Conservation (phyloP, 495 filamentous ascomycete genomes). For the Podospora anserina region DNA sequence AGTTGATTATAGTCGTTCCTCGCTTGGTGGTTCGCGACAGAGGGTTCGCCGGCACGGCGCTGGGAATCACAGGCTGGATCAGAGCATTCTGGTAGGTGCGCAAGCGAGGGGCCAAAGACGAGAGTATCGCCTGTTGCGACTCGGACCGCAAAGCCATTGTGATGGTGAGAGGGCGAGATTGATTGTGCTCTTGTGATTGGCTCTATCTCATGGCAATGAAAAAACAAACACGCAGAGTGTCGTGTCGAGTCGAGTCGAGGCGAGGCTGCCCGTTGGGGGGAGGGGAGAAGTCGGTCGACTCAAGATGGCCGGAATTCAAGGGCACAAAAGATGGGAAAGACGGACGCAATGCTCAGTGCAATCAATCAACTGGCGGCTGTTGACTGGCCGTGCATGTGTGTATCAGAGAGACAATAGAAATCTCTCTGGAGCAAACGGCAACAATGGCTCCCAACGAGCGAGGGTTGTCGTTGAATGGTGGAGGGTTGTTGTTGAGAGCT, state of each 20-base stretch:
- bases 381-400: no score
- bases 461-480: background rate
- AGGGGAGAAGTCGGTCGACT: background rate
- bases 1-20: constrained; percentile 93
- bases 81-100: constrained; percentile 91
- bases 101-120: constrained; percentile 87
- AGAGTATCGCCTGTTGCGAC: constrained; percentile 77
- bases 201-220: background rate
- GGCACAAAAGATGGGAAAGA: background rate
- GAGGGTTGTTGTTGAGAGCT: background rate
- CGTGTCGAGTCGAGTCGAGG: background rate
- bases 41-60: constrained; percentile 59
- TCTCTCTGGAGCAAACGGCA: background rate
- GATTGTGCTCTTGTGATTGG: background rate
- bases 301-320: background rate
- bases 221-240: no score
- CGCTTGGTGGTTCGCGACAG: constrained; percentile 88
- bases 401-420: background rate
- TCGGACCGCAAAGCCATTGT: constrained; percentile 44
- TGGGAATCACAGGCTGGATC: constrained; percentile 79
- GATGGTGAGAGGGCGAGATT: background rate
- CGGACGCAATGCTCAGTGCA: background rate
- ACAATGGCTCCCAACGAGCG: background rate
- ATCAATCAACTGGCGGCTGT: background rate
- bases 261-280: background rate